A percentile compares a stretch with the other conserved stretches of the same genome.
phyloP scores from a whole-genome alignment of 148 eudicot species.

The Amaranthus hypochondriacus region DNA sequence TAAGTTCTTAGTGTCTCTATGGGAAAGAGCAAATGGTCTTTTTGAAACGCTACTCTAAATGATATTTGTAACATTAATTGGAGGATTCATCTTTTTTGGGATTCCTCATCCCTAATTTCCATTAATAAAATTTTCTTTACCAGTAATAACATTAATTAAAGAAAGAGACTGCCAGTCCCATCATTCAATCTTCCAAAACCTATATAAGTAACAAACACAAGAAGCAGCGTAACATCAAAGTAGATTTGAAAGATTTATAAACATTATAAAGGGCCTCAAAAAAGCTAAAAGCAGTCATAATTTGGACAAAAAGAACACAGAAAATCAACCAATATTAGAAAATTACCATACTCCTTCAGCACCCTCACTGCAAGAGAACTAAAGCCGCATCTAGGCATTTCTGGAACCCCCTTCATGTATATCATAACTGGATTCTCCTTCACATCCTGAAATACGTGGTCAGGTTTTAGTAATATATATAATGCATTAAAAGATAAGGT shows the following conservation, averaged over 20 bases:
- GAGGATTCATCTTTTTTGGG: too few species aligned
- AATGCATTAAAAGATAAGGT: not conserved
- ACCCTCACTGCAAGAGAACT: constrained; percentile 90
- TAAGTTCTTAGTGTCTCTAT: too few species aligned
- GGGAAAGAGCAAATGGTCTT: too few species aligned
- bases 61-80: too few species aligned
- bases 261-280: not conserved
- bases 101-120: too few species aligned
- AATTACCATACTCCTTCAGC: constrained; percentile 65
- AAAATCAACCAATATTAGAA: not conserved
- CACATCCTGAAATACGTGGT: constrained; percentile 52
- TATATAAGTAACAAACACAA: too few species aligned
- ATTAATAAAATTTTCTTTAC: too few species aligned
- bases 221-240: too few species aligned
- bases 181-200: too few species aligned
- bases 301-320: not conserved
- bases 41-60: too few species aligned
- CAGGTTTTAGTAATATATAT: not conserved
- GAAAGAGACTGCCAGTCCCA: too few species aligned
- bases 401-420: constrained; percentile 92
- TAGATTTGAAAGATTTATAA: not conserved
- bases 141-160: too few species aligned
- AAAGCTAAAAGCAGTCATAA: not conserved
- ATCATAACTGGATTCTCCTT: constrained; percentile 88
- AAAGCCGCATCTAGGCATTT: constrained; percentile 85